Base-by-base conservation (phyloP, 306 rosid genomes). In the Fragaria nilgerrensis region DNA sequence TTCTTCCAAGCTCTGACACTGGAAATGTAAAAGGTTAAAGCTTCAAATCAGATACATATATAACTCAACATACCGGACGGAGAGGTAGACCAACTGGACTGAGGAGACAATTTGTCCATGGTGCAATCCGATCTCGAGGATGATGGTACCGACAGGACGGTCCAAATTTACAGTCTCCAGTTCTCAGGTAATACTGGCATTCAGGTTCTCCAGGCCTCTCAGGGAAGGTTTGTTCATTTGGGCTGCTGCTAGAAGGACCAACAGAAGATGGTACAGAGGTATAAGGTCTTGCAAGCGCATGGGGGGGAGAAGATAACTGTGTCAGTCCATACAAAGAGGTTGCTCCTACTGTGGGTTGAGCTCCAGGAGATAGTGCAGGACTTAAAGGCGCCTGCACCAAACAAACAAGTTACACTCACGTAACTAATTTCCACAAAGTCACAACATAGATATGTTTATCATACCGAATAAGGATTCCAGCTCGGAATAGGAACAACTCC, bases 101-200 rank as follows among this genome's bases (percentile, higher is more conserved):
- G 65, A 91, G 98, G 79, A 83, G 84, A 77, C 82, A 76, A 69
- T 68, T 77, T 61, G 93, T 87, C 61, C 81, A 80, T 49, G 89
- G 79, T 70, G 74, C 75, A 44, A 73, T 76, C 66, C 63, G 88
- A 32, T 93, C 95, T 27, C 76, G 86, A 50, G 98, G 96, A 83
- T 93, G 98, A 84, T 93, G 92, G 81, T 44, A 93, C 67, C 98
- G 90, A 86, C 98, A 93, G 39, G 92, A 81, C 62, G 86, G 77
- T 69, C 98, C 96, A 77, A 74, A 93, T 84, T 93, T 93, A 81
- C 96, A 93, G 78, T 91, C 95, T 84, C 98, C 98, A 0, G 96
- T 93, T 88, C 86, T 93, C 73, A 93, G 73, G 74, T 84, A 93
- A 75, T 90, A 90, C 73, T 84, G 92, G 85, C 97, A 92, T 78